phyloP scores from a whole-genome alignment of 2,329 filamentous ascomycete genomes.

The Phoma sp. region DNA sequence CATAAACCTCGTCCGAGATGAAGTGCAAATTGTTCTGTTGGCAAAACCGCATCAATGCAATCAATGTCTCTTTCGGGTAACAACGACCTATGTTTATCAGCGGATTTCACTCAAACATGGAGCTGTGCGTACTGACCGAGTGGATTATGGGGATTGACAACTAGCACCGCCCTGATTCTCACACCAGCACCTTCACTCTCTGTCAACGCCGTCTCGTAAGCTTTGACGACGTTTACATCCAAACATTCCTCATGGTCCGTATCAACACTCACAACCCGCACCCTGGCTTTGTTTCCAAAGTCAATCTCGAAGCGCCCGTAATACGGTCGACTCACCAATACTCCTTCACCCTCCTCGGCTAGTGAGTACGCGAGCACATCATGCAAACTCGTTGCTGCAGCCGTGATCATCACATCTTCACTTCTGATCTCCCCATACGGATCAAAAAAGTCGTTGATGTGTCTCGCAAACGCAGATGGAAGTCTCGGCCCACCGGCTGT shows the following conservation, averaged over 20 bases:
- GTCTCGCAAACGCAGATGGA: background rate
- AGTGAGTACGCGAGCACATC: slow-evolving; percentile 54
- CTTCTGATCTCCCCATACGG: slow-evolving; percentile 33
- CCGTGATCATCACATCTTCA: slow-evolving; percentile 50
- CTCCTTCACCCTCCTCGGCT: slow-evolving; percentile 53
- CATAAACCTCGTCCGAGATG: slow-evolving; percentile 67
- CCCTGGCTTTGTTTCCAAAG: slow-evolving; percentile 52
- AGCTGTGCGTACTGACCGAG: background rate
- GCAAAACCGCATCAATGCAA: slow-evolving; percentile 57
- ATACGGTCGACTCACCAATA: slow-evolving; percentile 55
- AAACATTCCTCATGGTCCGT: slow-evolving; percentile 25
- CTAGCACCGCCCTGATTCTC: background rate
- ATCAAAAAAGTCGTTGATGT: slow-evolving; percentile 4
- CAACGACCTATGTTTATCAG: slow-evolving; percentile 5
- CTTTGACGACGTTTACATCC: background rate
- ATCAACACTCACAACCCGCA: slow-evolving; percentile 23
- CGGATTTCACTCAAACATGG: no score
- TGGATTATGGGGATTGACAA: slow-evolving; percentile 8
- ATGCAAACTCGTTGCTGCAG: slow-evolving; percentile 52
- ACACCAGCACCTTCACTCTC: background rate
- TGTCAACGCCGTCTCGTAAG: background rate
- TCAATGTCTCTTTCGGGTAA: slow-evolving; percentile 48
- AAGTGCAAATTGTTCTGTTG: slow-evolving; percentile 59
- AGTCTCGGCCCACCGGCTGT: background rate
- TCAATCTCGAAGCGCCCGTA: slow-evolving; percentile 59